A percentile compares a stretch with the other conserved stretches of the same genome.
phyloP scores from a whole-genome alignment of 257 asterid genomes.

The Ajuga chamaepitys region DNA sequence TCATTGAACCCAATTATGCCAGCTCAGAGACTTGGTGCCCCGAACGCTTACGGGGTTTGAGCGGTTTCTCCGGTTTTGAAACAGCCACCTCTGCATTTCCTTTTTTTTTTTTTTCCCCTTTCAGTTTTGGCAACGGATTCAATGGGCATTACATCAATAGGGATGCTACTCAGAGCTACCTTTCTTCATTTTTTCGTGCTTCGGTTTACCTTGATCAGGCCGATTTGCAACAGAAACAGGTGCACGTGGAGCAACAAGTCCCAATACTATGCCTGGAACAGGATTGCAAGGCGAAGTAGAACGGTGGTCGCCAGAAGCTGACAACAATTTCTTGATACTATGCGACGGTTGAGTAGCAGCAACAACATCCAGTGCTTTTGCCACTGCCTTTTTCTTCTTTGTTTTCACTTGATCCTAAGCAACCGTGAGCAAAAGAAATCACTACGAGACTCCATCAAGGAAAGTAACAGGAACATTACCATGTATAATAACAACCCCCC shows the following conservation, averaged over 20 bases:
- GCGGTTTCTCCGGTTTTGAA: no score
- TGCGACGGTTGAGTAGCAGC: conserved; percentile 21
- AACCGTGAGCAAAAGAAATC: not conserved
- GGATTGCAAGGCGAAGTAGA: conserved; percentile 30
- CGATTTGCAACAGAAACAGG: conserved; percentile 27
- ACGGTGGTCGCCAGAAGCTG: conserved; percentile 28
- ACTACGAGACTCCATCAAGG: not conserved
- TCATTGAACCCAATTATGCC: no score
- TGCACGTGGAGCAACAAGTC: conserved; percentile 18
- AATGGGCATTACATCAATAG: conserved; percentile 21
- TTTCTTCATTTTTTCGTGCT: conserved; percentile 38
- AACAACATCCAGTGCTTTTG: conserved; percentile 26
- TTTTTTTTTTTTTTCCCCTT: conserved; percentile 46
- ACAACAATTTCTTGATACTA: conserved; percentile 28
- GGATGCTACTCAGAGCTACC: conserved; percentile 30
- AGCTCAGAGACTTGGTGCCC: no score
- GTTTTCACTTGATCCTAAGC: conserved; percentile 55
- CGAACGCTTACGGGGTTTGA: no score
- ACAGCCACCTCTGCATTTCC: conserved; percentile 26
- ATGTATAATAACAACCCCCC: no score
- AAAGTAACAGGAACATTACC: not conserved
- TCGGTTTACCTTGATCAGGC: conserved; percentile 28
- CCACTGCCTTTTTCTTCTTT: conserved; percentile 43
- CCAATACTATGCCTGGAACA: conserved; percentile 14
- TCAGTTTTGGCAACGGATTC: conserved; percentile 34